Evolutionary conservation across 768 basidiomycete genomes (phyloP).

Genomic region (Lyophyllum semitale): DNA sequence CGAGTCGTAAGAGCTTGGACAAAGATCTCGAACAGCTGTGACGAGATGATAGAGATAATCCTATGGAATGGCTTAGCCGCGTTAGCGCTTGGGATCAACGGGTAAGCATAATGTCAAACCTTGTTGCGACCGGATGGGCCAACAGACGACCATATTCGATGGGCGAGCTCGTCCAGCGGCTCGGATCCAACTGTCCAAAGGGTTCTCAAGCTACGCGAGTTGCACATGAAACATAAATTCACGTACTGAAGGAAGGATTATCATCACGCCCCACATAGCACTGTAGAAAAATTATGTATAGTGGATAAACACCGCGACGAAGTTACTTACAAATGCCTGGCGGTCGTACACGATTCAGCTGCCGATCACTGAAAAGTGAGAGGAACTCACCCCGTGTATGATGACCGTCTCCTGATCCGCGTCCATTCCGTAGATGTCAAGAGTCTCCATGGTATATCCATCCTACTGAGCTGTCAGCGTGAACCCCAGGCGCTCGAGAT

Average conservation of each 20-base stretch:
- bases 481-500: background rate
- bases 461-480: slow-evolving; percentile 56
- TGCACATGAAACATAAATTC: background rate
- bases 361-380: background rate
- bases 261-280: slow-evolving; percentile 87
- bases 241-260: slow-evolving; percentile 86
- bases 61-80: slow-evolving; percentile 39
- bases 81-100: background rate
- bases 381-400: slow-evolving; percentile 49
- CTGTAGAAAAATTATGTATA: slow-evolving; percentile 28
- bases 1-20: slow-evolving; percentile 72
- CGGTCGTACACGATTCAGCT: slow-evolving; percentile 10
- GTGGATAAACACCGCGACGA: background rate
- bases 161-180: slow-evolving; percentile 66
- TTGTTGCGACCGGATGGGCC: slow-evolving; percentile 94
- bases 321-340: slow-evolving; percentile 52
- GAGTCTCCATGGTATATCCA: slow-evolving; percentile 82
- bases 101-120: slow-evolving; percentile 37
- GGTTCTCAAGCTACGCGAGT: background rate
- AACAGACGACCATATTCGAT: slow-evolving; percentile 68
- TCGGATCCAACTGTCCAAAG: slow-evolving; percentile 73
- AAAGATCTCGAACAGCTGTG: slow-evolving; percentile 69
- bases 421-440: slow-evolving; percentile 70
- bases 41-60: slow-evolving; percentile 87
- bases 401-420: slow-evolving; percentile 55